These are phyloP conservation scores for Gossypium thurberi DNA, from an alignment of 345 rosid species.

Conservation along the genomic window DNA sequence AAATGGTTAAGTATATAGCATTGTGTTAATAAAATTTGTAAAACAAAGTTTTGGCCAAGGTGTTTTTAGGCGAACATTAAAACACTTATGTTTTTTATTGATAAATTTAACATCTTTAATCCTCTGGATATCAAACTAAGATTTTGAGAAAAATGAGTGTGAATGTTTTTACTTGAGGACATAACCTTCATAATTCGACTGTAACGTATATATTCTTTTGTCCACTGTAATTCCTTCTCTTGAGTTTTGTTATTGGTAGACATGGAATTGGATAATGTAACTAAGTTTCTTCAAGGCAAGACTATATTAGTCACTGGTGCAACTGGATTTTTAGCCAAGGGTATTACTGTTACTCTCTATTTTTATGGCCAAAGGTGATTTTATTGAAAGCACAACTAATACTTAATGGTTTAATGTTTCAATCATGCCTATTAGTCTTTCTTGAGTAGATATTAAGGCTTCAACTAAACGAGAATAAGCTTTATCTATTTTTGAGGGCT, in stretches of 20 bases:
- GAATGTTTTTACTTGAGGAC: no score
- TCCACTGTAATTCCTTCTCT: no score
- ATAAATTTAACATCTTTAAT: no score
- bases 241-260: neutral
- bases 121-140: no score
- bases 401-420: neutral
- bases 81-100: no score
- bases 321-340: slow-evolving; percentile 24
- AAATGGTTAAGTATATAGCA: no score
- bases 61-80: no score
- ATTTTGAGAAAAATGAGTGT: no score
- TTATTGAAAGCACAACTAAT: neutral
- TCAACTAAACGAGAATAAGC: slow-evolving; percentile 46
- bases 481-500: slow-evolving; percentile 50
- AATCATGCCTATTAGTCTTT: slow-evolving; percentile 23
- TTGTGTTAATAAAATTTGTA: no score
- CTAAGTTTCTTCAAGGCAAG: neutral
- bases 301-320: neutral
- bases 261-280: neutral
- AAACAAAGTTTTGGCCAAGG: no score
- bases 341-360: neutral
- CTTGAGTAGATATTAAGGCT: slow-evolving; percentile 42
- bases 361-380: neutral
- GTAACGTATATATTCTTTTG: no score
- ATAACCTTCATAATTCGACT: no score